Conservation (phyloP, 352 stramenopile species). For the Phytophthora tentaculata region DNA sequence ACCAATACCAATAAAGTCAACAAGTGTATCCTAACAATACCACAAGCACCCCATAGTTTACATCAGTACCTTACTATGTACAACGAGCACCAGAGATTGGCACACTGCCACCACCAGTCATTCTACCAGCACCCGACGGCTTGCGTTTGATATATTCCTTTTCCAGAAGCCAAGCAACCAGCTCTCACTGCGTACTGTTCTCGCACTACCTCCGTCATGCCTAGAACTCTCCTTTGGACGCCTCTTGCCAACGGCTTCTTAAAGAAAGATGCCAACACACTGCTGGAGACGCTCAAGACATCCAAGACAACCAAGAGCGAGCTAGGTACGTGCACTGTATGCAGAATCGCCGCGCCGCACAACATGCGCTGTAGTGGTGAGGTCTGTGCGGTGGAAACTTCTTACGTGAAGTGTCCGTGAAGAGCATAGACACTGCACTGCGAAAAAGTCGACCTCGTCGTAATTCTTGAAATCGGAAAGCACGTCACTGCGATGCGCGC, state of each 20-base stretch:
- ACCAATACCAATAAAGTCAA: neutral
- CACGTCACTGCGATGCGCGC: slow-evolving; percentile 1
- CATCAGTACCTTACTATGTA: neutral
- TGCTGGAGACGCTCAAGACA: slow-evolving; percentile 1
- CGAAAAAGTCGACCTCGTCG: neutral
- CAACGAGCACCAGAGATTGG: neutral
- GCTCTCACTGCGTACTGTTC: neutral
- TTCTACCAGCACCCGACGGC: neutral
- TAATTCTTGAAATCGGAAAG: neutral
- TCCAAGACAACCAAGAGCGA: slow-evolving; percentile 13
- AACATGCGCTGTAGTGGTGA: slow-evolving; percentile 5
- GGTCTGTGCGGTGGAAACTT: neutral
- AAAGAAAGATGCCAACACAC: neutral
- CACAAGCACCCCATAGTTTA: neutral
- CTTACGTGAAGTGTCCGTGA: slow-evolving; percentile 8
- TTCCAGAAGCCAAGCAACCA: neutral
- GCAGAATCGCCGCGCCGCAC: neutral
- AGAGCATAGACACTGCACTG: slow-evolving; percentile 1
- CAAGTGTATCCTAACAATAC: neutral
- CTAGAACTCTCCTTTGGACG: neutral
- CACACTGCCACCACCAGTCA: neutral
- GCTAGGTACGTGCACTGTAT: slow-evolving; percentile 4
- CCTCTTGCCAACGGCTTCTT: slow-evolving; percentile 1
- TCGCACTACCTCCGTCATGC: neutral
- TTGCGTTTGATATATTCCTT: neutral